These are phyloP conservation scores for Puccinia coronata DNA, from an alignment of 1,284 basidiomycete genomes.

Conservation along the genomic window DNA sequence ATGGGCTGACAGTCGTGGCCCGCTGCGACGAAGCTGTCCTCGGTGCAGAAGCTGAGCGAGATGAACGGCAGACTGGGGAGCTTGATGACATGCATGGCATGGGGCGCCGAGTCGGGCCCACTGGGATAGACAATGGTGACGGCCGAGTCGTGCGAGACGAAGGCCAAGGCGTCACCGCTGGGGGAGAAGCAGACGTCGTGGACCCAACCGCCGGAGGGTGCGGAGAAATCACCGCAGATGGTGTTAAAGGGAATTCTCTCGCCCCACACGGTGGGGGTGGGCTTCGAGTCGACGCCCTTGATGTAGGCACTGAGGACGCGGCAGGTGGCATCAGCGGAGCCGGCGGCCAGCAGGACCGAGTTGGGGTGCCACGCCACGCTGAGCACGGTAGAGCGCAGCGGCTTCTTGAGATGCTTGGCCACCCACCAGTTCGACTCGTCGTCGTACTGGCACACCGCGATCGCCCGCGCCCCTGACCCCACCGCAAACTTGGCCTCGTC, in stretches of 20 bases:
- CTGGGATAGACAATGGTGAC: slow-evolving; percentile 83
- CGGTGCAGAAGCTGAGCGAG: slow-evolving; percentile 79
- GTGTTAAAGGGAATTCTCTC: slow-evolving; percentile 97
- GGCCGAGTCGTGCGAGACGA: slow-evolving; percentile 91
- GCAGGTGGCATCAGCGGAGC: slow-evolving; percentile 91
- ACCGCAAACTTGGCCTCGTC: slow-evolving; percentile 99
- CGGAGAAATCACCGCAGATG: slow-evolving; percentile 87
- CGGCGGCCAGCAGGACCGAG: slow-evolving; percentile 90
- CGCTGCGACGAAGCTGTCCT: slow-evolving; percentile 79
- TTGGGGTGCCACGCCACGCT: slow-evolving; percentile 97
- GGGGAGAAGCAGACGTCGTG: slow-evolving; percentile 95
- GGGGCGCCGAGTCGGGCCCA: slow-evolving; percentile 63
- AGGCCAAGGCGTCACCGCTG: slow-evolving; percentile 86
- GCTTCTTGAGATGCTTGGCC: slow-evolving; percentile 94
- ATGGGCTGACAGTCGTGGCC: slow-evolving; percentile 98
- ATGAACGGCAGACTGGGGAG: slow-evolving; percentile 76
- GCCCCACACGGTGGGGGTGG: slow-evolving; percentile 88
- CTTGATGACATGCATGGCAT: slow-evolving; percentile 70
- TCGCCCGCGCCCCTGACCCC: slow-evolving; percentile 88
- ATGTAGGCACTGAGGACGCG: slow-evolving; percentile 98
- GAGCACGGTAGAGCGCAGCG: slow-evolving; percentile 87
- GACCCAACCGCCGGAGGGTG: slow-evolving; percentile 92
- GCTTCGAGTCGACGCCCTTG: slow-evolving; percentile 95
- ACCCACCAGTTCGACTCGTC: slow-evolving; percentile 99
- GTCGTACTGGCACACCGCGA: slow-evolving; percentile 92